These are phyloP conservation scores for Hanseniaspora lachancei DNA, from an alignment of 805 yeast species.

Conservation along the genomic window DNA sequence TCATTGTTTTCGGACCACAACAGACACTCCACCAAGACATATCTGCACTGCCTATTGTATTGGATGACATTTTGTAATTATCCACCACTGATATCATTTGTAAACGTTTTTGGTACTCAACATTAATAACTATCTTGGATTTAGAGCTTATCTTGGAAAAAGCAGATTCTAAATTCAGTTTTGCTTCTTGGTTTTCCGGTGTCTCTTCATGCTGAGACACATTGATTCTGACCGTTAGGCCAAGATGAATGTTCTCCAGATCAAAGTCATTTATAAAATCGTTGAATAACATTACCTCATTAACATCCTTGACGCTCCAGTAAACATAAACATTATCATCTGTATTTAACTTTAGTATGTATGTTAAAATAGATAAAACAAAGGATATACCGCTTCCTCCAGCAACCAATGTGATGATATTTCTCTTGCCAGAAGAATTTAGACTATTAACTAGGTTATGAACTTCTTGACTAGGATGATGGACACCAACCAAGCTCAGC, in stretches of 20 bases:
- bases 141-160: not conserved
- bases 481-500: not conserved
- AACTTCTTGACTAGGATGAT: constrained; percentile 18
- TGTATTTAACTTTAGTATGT: not conserved
- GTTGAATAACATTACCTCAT: constrained; percentile 39
- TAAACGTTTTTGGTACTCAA: not conserved
- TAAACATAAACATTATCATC: constrained; percentile 24
- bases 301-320: constrained; percentile 41
- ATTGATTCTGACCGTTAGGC: not conserved
- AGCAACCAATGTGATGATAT: constrained; percentile 33
- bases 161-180: not conserved
- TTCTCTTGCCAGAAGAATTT: not conserved
- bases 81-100: not conserved
- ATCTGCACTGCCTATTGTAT: not conserved
- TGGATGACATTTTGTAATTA: not conserved
- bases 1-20: constrained; percentile 6
- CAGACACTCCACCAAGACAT: not conserved
- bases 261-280: constrained; percentile 16
- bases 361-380: constrained; percentile 28
- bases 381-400: constrained; percentile 68
- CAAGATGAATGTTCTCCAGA: not conserved
- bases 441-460: constrained; percentile 30
- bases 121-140: not conserved
- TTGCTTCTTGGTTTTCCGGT: not conserved
- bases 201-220: not conserved